A percentile compares a stretch with the other conserved stretches of the same genome.
phyloP scores from a whole-genome alignment of 2,329 filamentous ascomycete genomes.

The Exophiala bonariae region DNA sequence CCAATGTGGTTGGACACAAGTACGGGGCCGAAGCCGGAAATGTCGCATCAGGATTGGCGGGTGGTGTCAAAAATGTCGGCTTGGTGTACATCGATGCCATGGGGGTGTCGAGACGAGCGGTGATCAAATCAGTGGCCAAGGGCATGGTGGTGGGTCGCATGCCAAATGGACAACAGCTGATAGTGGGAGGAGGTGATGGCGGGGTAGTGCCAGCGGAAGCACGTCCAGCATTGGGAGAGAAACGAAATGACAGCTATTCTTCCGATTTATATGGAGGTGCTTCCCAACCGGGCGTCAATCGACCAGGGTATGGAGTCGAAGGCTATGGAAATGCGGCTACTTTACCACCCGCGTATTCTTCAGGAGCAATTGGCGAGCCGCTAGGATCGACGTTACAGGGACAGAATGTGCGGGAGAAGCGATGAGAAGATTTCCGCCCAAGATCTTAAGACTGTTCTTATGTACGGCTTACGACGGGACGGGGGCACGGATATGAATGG shows the following conservation, averaged over 20 bases:
- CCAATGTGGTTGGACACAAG: slow-evolving; percentile 81
- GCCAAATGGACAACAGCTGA: slow-evolving; percentile 48
- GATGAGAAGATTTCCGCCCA: no score
- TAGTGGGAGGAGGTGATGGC: slow-evolving; percentile 49
- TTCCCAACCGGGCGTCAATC: slow-evolving; percentile 9
- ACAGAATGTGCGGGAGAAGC: slow-evolving; percentile 26
- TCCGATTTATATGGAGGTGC: slow-evolving; percentile 16
- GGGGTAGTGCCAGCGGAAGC: slow-evolving; percentile 35
- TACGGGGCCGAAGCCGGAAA: slow-evolving; percentile 85
- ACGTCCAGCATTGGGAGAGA: slow-evolving; percentile 14
- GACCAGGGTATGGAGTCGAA: slow-evolving; percentile 25
- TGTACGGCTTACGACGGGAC: no score
- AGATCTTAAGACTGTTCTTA: no score
- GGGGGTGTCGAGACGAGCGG: slow-evolving; percentile 82
- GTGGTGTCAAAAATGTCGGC: slow-evolving; percentile 92
- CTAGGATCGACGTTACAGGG: slow-evolving; percentile 29
- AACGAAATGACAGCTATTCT: slow-evolving; percentile 16
- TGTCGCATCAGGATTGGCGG: slow-evolving; percentile 72
- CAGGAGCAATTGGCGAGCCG: slow-evolving; percentile 29
- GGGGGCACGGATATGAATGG: no score
- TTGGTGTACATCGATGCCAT: slow-evolving; percentile 96
- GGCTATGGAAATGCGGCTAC: slow-evolving; percentile 23
- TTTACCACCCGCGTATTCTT: slow-evolving; percentile 18
- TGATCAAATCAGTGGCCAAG: slow-evolving; percentile 93
- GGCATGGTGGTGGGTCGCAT: slow-evolving; percentile 69